Evolutionary conservation across 1,284 basidiomycete genomes (phyloP).

Genomic region (Cryptococcus hybrid): DNA sequence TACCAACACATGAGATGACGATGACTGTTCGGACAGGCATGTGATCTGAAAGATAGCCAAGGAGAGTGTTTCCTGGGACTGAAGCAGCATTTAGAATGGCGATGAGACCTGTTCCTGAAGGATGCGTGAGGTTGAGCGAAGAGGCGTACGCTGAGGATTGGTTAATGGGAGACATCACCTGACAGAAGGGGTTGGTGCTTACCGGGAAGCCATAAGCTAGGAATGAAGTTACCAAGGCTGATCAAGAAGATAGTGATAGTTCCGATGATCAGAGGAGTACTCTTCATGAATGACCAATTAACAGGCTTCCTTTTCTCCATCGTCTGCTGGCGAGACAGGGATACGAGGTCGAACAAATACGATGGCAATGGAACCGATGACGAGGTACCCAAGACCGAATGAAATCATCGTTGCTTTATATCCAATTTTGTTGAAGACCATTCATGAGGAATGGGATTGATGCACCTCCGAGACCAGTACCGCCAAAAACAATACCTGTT

Average conservation of each 20-base stretch:
- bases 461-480: constrained; percentile 45
- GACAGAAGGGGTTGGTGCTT: constrained; percentile 6
- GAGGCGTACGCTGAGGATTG: constrained; percentile 33
- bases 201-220: constrained; percentile 46
- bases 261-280: constrained; percentile 33
- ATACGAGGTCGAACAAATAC: constrained; percentile 43
- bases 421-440: constrained; percentile 34
- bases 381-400: constrained; percentile 35
- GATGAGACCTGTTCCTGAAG: constrained; percentile 43
- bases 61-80: constrained; percentile 40
- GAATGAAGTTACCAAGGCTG: constrained; percentile 47
- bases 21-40: constrained; percentile 36
- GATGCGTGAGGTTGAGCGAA: constrained; percentile 32
- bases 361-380: constrained; percentile 34
- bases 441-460: constrained; percentile 45
- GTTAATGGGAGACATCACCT: background rate
- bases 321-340: constrained; percentile 21
- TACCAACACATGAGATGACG: constrained; percentile 34
- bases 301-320: constrained; percentile 4
- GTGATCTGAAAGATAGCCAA: constrained; percentile 45
- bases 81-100: constrained; percentile 49
- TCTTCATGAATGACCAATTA: constrained; percentile 30
- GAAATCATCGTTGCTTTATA: constrained; percentile 47
- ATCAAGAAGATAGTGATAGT: constrained; percentile 37
- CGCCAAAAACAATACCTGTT: constrained; percentile 44